Evolutionary conservation across 768 basidiomycete genomes (phyloP).

Genomic region (Boletus coccyginus): DNA sequence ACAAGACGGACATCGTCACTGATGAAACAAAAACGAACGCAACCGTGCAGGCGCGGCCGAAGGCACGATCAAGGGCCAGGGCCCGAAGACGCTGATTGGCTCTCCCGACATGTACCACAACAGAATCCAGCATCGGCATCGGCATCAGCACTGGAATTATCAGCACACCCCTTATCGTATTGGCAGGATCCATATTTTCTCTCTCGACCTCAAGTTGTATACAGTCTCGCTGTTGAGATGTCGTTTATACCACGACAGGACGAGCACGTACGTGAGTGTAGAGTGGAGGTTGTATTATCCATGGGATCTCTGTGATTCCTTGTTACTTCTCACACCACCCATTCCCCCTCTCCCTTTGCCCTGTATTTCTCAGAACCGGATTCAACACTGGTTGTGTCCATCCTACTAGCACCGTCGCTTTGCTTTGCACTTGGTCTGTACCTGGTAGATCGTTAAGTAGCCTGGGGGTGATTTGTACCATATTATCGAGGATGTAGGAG

Average conservation of each 20-base stretch:
- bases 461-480: slow-evolving; percentile 21
- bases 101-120: slow-evolving; percentile 6
- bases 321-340: background rate
- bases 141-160: slow-evolving; percentile 14
- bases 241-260: slow-evolving; percentile 2
- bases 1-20: slow-evolving; percentile 7
- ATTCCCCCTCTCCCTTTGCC: background rate
- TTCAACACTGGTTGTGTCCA: slow-evolving; percentile 5
- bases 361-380: slow-evolving; percentile 20
- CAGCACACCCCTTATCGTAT: slow-evolving; percentile 22
- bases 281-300: slow-evolving; percentile 21
- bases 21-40: slow-evolving; percentile 16
- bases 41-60: slow-evolving; percentile 28
- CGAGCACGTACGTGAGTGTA: slow-evolving; percentile 10
- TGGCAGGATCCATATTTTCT: slow-evolving; percentile 17
- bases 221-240: slow-evolving; percentile 6
- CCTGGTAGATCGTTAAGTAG: slow-evolving; percentile 14
- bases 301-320: slow-evolving; percentile 8
- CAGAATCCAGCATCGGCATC: slow-evolving; percentile 16
- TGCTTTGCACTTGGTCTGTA: slow-evolving; percentile 23
- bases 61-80: slow-evolving; percentile 30
- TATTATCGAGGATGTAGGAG: slow-evolving; percentile 15
- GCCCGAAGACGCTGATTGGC: slow-evolving; percentile 28
- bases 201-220: slow-evolving; percentile 26
- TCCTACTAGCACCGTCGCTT: slow-evolving; percentile 16